Base-by-base conservation (phyloP, 208 protist species). In the Trypanosoma platydactyli region DNA sequence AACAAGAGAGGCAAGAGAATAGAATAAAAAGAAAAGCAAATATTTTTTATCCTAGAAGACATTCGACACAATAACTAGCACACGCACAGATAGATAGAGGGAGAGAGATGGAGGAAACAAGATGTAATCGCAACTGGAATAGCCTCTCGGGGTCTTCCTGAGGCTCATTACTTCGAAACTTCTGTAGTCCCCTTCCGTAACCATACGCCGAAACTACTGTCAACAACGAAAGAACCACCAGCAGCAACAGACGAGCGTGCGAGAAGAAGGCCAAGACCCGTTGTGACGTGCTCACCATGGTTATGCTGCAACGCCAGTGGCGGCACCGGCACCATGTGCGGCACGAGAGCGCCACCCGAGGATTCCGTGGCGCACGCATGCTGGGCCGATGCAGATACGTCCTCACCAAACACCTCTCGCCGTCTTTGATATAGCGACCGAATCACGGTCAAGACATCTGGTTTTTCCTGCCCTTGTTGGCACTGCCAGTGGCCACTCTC, bases 371-470 rank as follows among this genome's bases (percentile, higher is more conserved):
- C 16, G n/a, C n/a, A 29, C 29, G 25, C 24, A 29, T 54, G 6
- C 35, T 50, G 15, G 27, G 2, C 48, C 54, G n/a, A 16, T 7
- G 18, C 5, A 51, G 51, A 27, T 6, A 52, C 41, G 45, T 68
- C 63, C 20, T 80, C 76, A 33, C 76, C 80, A 75, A 86, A 86
- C 3, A 86, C 80, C 42, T 73, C 58, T 29, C 73, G 57, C 2
- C 80, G 71, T 7, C 73, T 44, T 13, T 25, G 22, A 41, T 83
- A 86, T 3, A 86, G 56, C 15, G 69, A 42, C 9, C 60, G 59
- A 53, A 85, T 62, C n/a, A 68, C 41, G 1, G 35, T 11, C 16
- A 48, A 60, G 9, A 42, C 62, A 22, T 68, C 71, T 20, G 67
- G 25, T 13, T 61, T 51, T 20, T 68, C 64, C 12, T 61, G 61